Evolutionary conservation across 1,284 basidiomycete species (phyloP), one percentile per base, ranked within the genome.

Genomic region (Trichosporon sp.): DNA sequence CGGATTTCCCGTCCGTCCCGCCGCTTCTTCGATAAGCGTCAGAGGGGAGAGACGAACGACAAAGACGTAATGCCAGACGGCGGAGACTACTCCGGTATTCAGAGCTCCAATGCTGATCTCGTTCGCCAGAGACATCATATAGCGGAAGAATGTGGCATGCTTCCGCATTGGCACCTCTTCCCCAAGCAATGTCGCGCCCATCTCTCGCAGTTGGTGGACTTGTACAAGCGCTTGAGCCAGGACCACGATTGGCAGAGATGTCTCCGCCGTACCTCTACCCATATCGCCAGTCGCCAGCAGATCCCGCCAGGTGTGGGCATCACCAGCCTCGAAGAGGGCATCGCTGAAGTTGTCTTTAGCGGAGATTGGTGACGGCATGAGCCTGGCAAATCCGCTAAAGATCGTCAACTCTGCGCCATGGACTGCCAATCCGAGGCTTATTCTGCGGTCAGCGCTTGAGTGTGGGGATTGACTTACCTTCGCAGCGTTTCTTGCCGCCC

Each of bases 281-380:
- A 23, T 36, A 13, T 7, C 16, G n/a, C 6, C n/a, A 19, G n/a
- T 2, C 11, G 33, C 19, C 2, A 65, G 54, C 32, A 65, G 14
- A 0, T 31, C 13, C 1, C 58, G 58, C 64, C 64, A 65, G 1
- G 64, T 60, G 21, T 65, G 32, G 1, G 64, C 25, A 34, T 65
- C 64, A 25, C 58, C 36, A 1, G 64, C 61, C n/a, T 65, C 64
- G 29, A 65, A 65, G 3, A 65, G 61, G 1, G 64, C 64, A 23
- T 65, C 64, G 37, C 25, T 57, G 58, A 62, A 65, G 31, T 25
- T 21, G 19, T 60, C 64, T 7, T 32, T 31, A 1, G 25, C 4
- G 0, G 61, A 49, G 2, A 60, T 25, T 4, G 52, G 64, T 3
- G 61, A 21, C 1, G 60, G 31, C 11, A 62, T 49, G 2, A 60